Base-by-base conservation (phyloP, 441 rosid species). In the Corymbia citriodora region DNA sequence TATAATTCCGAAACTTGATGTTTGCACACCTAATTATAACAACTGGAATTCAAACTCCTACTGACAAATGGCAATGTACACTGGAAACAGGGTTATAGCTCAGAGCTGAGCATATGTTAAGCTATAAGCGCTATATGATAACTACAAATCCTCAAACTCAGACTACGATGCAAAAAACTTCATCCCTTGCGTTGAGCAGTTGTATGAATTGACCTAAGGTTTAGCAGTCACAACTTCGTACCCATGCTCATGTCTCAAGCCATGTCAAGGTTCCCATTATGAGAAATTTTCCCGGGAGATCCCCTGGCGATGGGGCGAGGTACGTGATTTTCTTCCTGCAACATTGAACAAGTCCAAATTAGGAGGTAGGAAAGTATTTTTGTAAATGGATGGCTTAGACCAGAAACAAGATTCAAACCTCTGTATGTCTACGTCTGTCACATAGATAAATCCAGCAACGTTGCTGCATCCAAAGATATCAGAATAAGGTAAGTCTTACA, bases 211-310 rank as follows among this genome's bases (percentile, higher is more conserved):
- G 53, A 50, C 33, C 54, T 25, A 8, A 85, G 33, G 6, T 52
- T 31, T 86, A 29, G 57, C 23, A 50, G 88, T 52, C n/a, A 29
- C 59, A 50, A 29, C 45, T 45, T 86, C 55, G n/a, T 23, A 40
- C 85, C n/a, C 52, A 79, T 79, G 16, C 85, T 96, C 94, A 94
- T 33, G 97, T 95, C 93, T 98, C 99, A n/a, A 95, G 95, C 98
- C 98, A 97, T 27, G 97, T 92, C 92, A 97, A 91, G 72, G 97
- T 94, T 89, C 99, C 99, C 93, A 94, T 90, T 31, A 96, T 90
- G 93, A 97, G 93, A 89, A 95, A 91, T 91, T 96, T 95, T 90
- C 98, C 94, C 1, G 98, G 98, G 48, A 96, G 96, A 14, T 94
- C 93, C 74, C 97, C 98, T 1, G 96, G 94, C 10, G 98, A 96